A percentile compares a stretch with the other conserved stretches of the same genome.
Evolutionary conservation across 108 stramenopile genomes (phyloP).

Genomic region (Poteriospumella lacustris): DNA sequence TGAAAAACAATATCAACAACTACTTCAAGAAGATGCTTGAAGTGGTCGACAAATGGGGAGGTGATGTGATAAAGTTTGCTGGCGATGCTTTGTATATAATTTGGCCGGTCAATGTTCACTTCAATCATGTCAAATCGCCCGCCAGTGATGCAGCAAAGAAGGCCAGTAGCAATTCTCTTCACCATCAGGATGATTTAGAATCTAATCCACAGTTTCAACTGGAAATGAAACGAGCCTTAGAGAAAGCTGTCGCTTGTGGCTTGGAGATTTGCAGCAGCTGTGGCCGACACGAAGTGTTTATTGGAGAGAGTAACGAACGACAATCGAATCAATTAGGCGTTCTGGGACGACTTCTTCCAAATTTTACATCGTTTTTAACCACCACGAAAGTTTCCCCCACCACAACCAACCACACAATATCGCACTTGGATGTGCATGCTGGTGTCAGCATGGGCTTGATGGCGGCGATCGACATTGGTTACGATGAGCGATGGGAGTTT

Average conservation of each 20-base stretch:
- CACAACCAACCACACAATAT: not conserved
- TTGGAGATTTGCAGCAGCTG: not conserved
- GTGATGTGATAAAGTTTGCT: slow-evolving; percentile 55
- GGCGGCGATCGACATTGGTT: slow-evolving; percentile 4
- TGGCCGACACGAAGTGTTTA: not conserved
- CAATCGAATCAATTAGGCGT: no score
- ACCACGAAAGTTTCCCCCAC: not conserved
- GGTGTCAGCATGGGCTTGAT: slow-evolving; percentile 2
- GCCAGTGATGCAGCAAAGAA: no score
- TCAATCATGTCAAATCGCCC: no score
- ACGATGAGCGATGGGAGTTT: not conserved
- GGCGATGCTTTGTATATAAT: slow-evolving; percentile 50
- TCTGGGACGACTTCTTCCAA: no score
- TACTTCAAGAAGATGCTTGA: slow-evolving; percentile 48
- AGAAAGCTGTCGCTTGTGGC: not conserved
- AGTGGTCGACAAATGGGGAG: slow-evolving; percentile 29
- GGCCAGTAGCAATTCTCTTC: not conserved
- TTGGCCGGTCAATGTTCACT: no score
- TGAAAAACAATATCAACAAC: slow-evolving; percentile 45
- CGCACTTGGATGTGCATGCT: not conserved
- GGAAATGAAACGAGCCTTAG: not conserved
- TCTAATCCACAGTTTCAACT: not conserved
- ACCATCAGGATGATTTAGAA: not conserved
- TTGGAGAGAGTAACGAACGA: no score
- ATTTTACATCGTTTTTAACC: no score